phyloP scores from a whole-genome alignment of 257 asterid genomes.

The Primulina huaijiensis region DNA sequence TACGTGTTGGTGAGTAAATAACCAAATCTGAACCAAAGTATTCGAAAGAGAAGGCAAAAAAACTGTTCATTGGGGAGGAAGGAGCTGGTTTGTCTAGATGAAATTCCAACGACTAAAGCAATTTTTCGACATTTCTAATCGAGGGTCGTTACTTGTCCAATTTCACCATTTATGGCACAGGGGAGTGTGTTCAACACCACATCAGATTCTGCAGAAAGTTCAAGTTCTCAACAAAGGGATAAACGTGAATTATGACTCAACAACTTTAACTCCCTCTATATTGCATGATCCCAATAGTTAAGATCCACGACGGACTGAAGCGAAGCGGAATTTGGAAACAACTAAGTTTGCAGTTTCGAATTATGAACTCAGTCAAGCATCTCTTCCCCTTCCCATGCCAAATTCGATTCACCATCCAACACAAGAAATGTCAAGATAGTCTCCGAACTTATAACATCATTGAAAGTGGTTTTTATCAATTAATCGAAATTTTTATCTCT shows the following conservation, averaged over 20 bases:
- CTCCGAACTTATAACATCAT: no score
- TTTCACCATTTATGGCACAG: background rate
- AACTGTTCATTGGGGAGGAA: background rate
- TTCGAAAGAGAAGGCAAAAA: background rate
- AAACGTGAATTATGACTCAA: background rate
- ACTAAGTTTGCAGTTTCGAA: background rate
- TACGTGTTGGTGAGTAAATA: no score
- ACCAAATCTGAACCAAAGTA: background rate
- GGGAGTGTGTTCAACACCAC: background rate
- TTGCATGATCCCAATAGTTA: background rate
- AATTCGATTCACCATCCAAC: no score
- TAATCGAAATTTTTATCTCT: no score
- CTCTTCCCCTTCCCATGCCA: background rate
- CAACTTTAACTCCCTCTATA: background rate
- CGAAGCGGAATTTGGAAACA: background rate
- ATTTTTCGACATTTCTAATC: background rate
- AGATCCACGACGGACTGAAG: no score
- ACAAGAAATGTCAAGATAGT: no score
- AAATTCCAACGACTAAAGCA: background rate
- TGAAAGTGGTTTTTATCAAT: no score
- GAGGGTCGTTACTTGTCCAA: background rate
- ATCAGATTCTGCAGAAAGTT: background rate
- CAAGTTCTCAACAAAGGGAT: conserved; percentile 3
- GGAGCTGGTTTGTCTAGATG: background rate
- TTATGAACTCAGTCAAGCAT: background rate